Conservation (phyloP, 1,284 basidiomycete species). For the Naganishia sp. region DNA sequence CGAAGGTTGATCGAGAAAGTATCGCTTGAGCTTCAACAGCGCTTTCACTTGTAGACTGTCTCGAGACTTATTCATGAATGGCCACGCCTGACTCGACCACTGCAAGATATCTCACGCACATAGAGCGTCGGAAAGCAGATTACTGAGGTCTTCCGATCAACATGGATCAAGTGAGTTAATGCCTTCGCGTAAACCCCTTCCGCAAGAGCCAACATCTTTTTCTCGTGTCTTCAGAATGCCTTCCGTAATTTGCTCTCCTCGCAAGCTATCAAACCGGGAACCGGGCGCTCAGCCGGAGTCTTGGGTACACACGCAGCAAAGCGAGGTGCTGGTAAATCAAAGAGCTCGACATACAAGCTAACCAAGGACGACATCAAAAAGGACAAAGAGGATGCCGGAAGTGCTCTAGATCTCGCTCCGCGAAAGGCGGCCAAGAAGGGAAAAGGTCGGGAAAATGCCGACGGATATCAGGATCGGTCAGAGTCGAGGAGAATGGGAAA, state of each 20-base stretch:
- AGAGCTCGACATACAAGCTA: slow-evolving; percentile 3
- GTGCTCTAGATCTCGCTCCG: slow-evolving; percentile 27
- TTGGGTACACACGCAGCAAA: slow-evolving; percentile 32
- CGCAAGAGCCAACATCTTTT: neutral
- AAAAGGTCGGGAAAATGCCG: slow-evolving; percentile 33
- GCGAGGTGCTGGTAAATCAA: slow-evolving; percentile 16
- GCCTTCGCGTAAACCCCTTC: neutral
- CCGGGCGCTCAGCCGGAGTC: slow-evolving; percentile 30
- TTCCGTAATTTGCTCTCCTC: slow-evolving; percentile 32
- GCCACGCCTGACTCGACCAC: too few relatives aligned
- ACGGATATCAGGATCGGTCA: slow-evolving; percentile 51
- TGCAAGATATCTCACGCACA: too few relatives aligned
- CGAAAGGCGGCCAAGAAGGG: slow-evolving; percentile 33
- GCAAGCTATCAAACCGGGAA: slow-evolving; percentile 11
- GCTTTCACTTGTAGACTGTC: too few relatives aligned
- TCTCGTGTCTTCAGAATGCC: slow-evolving; percentile 16
- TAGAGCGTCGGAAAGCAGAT: too few relatives aligned
- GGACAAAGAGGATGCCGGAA: neutral
- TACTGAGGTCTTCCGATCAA: too few relatives aligned
- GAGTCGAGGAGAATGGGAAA: slow-evolving; percentile 46
- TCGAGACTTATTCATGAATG: too few relatives aligned
- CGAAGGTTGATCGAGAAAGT: too few relatives aligned
- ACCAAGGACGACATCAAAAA: slow-evolving; percentile 18
- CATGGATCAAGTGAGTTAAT: neutral
- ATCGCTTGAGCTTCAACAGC: too few relatives aligned